phyloP scores from a whole-genome alignment of 495 filamentous ascomycete species.

The Daldinia bambusicola region DNA sequence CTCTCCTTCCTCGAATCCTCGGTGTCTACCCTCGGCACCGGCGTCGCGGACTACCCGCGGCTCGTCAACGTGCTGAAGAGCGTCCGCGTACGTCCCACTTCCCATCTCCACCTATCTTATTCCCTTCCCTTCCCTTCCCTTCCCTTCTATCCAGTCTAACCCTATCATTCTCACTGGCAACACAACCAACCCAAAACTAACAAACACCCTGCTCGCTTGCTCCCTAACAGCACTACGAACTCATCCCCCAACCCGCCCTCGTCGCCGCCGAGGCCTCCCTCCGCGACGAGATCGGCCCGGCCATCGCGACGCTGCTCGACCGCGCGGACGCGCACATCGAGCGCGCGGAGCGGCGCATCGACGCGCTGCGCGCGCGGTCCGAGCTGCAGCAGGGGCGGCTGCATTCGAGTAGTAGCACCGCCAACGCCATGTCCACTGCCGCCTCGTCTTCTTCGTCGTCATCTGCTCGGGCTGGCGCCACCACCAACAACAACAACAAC shows the following conservation, averaged over 20 bases:
- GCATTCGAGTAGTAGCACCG: too few species aligned
- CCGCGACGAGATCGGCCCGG: conserved; percentile 61
- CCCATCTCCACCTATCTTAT: background rate
- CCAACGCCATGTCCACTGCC: too few species aligned
- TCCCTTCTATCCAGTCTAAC: too few species aligned
- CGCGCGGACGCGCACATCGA: conserved; percentile 60
- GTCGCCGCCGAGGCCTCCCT: conserved; percentile 60
- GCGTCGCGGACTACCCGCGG: conserved; percentile 60
- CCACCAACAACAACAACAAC: too few species aligned
- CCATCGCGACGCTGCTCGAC: conserved; percentile 57
- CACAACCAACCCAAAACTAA: conserved; percentile 6
- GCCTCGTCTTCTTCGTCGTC: too few species aligned
- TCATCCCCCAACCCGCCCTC: conserved; percentile 61
- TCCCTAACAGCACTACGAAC: conserved; percentile 58
- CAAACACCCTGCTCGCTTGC: background rate
- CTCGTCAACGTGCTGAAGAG: conserved; percentile 59
- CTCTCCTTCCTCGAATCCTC: conserved; percentile 64
- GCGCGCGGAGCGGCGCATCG: conserved; percentile 57
- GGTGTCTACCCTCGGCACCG: conserved; percentile 55
- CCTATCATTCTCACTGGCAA: too few species aligned
- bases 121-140: background rate
- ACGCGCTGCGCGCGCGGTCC: conserved; percentile 58
- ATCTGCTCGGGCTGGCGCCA: too few species aligned
- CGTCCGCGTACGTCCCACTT: conserved; percentile 52
- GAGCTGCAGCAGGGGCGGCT: conserved; percentile 60